Evolutionary conservation across 1,284 basidiomycete genomes (phyloP).

Genomic region (Cryptococcus depauperatus): DNA sequence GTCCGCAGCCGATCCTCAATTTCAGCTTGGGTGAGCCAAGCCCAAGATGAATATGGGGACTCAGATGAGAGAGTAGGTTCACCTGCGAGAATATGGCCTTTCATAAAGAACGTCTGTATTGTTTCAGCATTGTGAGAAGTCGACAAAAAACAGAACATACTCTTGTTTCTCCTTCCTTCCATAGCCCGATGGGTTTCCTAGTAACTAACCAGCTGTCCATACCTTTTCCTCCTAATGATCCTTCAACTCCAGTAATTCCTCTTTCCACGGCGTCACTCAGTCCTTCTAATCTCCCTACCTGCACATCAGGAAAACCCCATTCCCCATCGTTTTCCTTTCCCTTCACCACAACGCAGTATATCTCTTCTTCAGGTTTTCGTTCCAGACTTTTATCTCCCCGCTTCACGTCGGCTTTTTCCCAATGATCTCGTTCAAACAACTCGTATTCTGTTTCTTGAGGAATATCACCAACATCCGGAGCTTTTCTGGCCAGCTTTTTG

Average conservation of each 20-base stretch:
- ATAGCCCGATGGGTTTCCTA: constrained; percentile 40
- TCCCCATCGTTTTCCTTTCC: constrained; percentile 48
- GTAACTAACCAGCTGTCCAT: constrained; percentile 45
- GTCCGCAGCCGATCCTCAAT: constrained; percentile 27
- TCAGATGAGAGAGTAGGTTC: constrained; percentile 28
- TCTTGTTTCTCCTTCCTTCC: constrained; percentile 26
- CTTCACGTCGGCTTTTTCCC: constrained; percentile 27
- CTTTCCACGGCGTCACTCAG: constrained; percentile 35
- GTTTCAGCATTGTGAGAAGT: background rate
- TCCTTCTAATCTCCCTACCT: constrained; percentile 26
- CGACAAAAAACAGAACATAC: constrained; percentile 20
- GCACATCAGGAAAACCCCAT: constrained; percentile 65
- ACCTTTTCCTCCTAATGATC: constrained; percentile 28
- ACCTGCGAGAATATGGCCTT: constrained; percentile 43
- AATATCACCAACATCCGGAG: constrained; percentile 56
- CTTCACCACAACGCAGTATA: constrained; percentile 70
- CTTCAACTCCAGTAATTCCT: constrained; percentile 28
- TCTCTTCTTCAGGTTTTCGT: constrained; percentile 69
- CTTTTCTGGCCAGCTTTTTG: constrained; percentile 48
- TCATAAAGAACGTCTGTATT: constrained; percentile 43
- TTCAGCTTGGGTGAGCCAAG: constrained; percentile 38
- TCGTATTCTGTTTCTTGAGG: constrained; percentile 44
- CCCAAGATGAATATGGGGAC: constrained; percentile 23
- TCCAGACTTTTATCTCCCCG: constrained; percentile 65
- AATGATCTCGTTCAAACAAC: constrained; percentile 24